Conservation (phyloP, 371 early-diverging fungal genomes). For the Actinomucor elegans region DNA sequence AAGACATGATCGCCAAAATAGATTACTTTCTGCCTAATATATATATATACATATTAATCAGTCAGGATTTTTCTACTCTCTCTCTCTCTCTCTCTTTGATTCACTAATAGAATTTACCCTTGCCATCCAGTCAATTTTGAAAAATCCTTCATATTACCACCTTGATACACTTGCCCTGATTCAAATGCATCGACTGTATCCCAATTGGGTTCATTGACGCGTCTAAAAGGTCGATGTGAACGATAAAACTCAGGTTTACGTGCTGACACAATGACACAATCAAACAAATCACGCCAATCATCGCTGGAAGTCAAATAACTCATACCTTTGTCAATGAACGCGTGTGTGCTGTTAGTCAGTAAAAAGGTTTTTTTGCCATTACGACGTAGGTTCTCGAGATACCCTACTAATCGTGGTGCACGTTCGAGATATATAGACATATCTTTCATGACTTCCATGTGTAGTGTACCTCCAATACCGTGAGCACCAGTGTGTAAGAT, state of each 20-base stretch:
- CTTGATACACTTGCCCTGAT: constrained; percentile 62
- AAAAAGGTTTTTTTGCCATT: constrained; percentile 59
- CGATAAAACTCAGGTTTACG: constrained; percentile 66
- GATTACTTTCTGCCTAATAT: constrained; percentile 61
- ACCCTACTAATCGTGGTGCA: constrained; percentile 47
- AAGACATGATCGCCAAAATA: constrained; percentile 73
- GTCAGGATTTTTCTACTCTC: not conserved
- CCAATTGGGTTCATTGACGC: constrained; percentile 51
- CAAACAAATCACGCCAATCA: constrained; percentile 67
- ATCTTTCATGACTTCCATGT: constrained; percentile 47
- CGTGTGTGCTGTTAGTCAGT: constrained; percentile 61
- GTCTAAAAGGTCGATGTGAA: constrained; percentile 58
- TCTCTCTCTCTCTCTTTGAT: not conserved
- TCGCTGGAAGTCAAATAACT: constrained; percentile 47
- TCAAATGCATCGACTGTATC: constrained; percentile 51
- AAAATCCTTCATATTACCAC: constrained; percentile 63
- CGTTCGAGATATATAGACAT: constrained; percentile 52
- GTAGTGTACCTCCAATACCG: constrained; percentile 57
- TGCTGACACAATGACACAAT: constrained; percentile 59
- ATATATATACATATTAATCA: not conserved
- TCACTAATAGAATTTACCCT: constrained; percentile 14
- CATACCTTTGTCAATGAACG: constrained; percentile 57
- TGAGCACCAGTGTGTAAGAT: constrained; percentile 51
- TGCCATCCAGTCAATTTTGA: constrained; percentile 59
- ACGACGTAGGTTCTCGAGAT: constrained; percentile 46